Evolutionary conservation across 805 yeast genomes (phyloP), one percentile per base, ranked within the genome.

Genomic region (Sugiyamaella lignohabitans): DNA sequence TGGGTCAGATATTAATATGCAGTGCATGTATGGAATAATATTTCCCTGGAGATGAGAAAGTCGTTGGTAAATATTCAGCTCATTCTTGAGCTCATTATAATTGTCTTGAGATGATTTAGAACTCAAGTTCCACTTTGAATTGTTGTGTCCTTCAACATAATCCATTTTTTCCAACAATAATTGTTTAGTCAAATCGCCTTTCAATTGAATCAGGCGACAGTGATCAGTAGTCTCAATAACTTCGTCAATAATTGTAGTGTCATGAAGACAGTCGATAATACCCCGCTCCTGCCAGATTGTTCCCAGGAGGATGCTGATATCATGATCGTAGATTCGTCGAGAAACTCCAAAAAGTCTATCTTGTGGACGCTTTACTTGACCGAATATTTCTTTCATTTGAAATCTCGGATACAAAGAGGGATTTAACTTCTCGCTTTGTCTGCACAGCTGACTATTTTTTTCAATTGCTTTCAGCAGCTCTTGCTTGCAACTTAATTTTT

Each of bases 1-100:
- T 14, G 56, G 56, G 43, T 53, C 56, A n/a, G 49, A 23, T 1
- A 43, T 29, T n/a, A 42, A 34, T 2, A 48, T 14, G 22, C 43
- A n/a, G 38, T 50, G 44, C 6, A 50, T 27, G 22, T 32, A 53
- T 10, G 56, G 56, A 14, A 53, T 35, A 4, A 27, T 19, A 2
- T 42, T 30, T 14, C 56, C 56, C 35, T 50, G 56, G 10, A 53
- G 42, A 6, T 27, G 18, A 16, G 38, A 23, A 22, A 53, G 43
- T 36, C 17, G 17, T 4, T 22, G 16, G 42, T 48, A 53, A 1
- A 47, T 40, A 19, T 22, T 4, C 14, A 48, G 30, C 22, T 45
- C 44, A 11, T 18, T 18, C 22, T n/a, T n/a, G 30, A 47, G 34
- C 5, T 41, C 38, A 19, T 35, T 8, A 27, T 27, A 27, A 27